These are phyloP conservation scores for Phallus indusiatus DNA, from an alignment of 768 basidiomycete genomes.

Conservation along the genomic window DNA sequence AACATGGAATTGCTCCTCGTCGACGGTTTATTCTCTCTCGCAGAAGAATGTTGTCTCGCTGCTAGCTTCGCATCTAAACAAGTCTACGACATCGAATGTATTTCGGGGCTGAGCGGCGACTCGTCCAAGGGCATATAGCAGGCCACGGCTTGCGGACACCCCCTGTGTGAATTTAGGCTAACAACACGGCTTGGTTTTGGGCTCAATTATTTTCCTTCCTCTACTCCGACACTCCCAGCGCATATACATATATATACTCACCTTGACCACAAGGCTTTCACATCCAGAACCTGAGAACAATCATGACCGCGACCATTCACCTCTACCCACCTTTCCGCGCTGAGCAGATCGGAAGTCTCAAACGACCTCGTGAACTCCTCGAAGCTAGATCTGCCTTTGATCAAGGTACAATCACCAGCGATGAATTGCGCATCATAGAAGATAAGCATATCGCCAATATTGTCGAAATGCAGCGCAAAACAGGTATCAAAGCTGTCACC, in stretches of 20 bases:
- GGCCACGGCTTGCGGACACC: too few species aligned
- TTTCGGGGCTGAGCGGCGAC: too few species aligned
- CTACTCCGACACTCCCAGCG: too few species aligned
- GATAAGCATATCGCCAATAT: slow-evolving; percentile 45
- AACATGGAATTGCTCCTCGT: too few species aligned
- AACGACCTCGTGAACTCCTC: slow-evolving; percentile 43
- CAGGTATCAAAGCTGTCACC: slow-evolving; percentile 51
- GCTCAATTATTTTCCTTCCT: too few species aligned
- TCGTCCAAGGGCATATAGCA: too few species aligned
- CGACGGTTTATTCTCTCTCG: too few species aligned
- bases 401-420: slow-evolving; percentile 28
- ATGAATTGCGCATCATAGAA: slow-evolving; percentile 40
- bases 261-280: not conserved
- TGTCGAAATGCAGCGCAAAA: slow-evolving; percentile 42
- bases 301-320: slow-evolving; percentile 12
- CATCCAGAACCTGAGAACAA: not conserved
- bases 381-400: slow-evolving; percentile 37
- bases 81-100: too few species aligned
- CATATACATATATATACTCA: not conserved
- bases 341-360: slow-evolving; percentile 55
- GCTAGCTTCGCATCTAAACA: too few species aligned
- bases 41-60: too few species aligned
- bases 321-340: slow-evolving; percentile 35
- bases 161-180: too few species aligned
- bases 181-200: too few species aligned